Conservation (phyloP, 371 early-diverging fungal genomes). For the Mortierella sp. region DNA sequence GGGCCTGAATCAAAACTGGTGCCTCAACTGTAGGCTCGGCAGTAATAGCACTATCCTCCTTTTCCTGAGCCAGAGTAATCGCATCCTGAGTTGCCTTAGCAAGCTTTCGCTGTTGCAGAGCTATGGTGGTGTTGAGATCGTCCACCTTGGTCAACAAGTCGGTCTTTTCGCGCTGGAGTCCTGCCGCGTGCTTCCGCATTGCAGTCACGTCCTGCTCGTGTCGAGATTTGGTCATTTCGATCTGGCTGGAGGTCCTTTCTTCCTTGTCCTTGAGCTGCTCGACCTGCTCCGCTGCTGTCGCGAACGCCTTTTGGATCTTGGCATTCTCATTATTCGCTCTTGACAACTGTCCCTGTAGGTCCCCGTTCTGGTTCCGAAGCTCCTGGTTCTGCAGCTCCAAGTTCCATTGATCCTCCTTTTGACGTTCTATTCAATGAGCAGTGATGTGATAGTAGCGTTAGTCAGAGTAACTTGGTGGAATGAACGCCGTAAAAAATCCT, state of each 20-base stretch:
- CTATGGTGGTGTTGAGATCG: conserved; percentile 62
- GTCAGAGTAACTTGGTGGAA: background rate
- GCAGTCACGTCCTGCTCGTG: conserved; percentile 78
- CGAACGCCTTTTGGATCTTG: conserved; percentile 69
- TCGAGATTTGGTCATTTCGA: conserved; percentile 69
- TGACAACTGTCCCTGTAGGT: conserved; percentile 68
- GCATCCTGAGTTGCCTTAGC: conserved; percentile 49
- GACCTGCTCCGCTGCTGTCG: conserved; percentile 69
- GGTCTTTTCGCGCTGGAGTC: conserved; percentile 78
- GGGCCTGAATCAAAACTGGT: conserved; percentile 40
- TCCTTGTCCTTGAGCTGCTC: conserved; percentile 78
- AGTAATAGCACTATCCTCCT: conserved; percentile 17
- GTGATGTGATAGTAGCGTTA: background rate
- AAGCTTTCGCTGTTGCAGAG: conserved; percentile 33
- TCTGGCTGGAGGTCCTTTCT: conserved; percentile 66
- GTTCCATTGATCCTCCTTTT: conserved; percentile 76
- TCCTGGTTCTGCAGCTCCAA: conserved; percentile 73
- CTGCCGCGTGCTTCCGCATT: conserved; percentile 71
- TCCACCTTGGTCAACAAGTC: conserved; percentile 72
- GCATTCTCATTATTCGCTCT: conserved; percentile 72
- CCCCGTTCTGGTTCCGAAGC: conserved; percentile 66
- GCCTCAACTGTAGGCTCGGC: conserved; percentile 11
- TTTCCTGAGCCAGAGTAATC: conserved; percentile 37
- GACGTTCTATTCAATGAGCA: conserved; percentile 62
- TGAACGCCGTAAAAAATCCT: background rate